Percentiles rank a stretch among this genome's conserved stretches.
These are phyloP conservation scores for Tremella yokohamensis DNA, from an alignment of 768 basidiomycete genomes.

Conservation along the genomic window DNA sequence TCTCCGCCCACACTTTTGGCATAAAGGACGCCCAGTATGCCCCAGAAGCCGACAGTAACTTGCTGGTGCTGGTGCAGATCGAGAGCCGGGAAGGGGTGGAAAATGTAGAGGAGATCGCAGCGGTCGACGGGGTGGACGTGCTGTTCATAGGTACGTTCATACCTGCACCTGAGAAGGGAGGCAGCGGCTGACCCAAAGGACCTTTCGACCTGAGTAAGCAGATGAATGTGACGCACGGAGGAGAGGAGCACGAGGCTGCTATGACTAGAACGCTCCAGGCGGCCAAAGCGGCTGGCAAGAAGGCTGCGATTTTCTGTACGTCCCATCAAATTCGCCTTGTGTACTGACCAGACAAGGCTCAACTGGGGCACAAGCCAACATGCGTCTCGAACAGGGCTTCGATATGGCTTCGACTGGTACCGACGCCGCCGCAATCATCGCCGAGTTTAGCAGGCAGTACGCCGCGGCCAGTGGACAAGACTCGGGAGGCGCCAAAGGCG, in stretches of 20 bases:
- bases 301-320: conserved; percentile 50
- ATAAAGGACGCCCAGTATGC: conserved; percentile 40
- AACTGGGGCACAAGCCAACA: conserved; percentile 33
- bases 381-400: conserved; percentile 42
- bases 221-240: conserved; percentile 42
- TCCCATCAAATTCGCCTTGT: neutral
- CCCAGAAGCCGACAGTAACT: conserved; percentile 37
- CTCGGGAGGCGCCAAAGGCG: conserved; percentile 12
- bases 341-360: conserved; percentile 14
- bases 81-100: conserved; percentile 45
- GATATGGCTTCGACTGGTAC: conserved; percentile 44
- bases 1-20: conserved; percentile 45
- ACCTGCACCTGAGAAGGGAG: neutral
- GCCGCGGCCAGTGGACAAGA: conserved; percentile 21
- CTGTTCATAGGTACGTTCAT: conserved; percentile 46
- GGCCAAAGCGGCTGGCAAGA: conserved; percentile 47
- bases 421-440: conserved; percentile 24
- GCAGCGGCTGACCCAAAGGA: conserved; percentile 17
- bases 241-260: conserved; percentile 49
- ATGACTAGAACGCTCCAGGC: conserved; percentile 47
- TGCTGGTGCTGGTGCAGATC: conserved; percentile 51
- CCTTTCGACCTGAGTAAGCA: conserved; percentile 50
- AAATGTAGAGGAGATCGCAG: conserved; percentile 50
- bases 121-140: conserved; percentile 47
- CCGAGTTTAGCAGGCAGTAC: conserved; percentile 20